Percentiles rank a stretch among this genome's conserved stretches.
phyloP scores from a whole-genome alignment of 2,329 filamentous ascomycete species.

The Drechslerella dactyloides region DNA sequence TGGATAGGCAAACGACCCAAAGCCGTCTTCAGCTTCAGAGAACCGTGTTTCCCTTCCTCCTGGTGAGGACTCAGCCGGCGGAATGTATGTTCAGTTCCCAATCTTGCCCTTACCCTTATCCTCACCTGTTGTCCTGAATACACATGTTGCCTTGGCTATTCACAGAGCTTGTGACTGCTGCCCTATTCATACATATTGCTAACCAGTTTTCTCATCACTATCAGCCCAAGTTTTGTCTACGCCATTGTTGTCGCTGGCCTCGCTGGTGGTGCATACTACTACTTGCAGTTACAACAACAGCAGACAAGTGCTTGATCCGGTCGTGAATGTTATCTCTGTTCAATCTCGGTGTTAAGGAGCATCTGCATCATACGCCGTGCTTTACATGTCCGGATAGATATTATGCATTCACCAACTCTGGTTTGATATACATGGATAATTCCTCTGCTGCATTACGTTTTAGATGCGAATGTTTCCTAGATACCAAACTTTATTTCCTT shows the following conservation, averaged over 20 bases:
- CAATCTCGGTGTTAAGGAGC: not conserved
- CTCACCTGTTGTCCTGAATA: too few relatives aligned
- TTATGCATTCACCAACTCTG: not conserved
- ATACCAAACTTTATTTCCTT: not conserved
- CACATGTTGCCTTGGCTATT: too few relatives aligned
- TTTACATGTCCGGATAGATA: not conserved
- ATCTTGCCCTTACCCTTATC: too few relatives aligned
- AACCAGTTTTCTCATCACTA: slow-evolving; percentile 3
- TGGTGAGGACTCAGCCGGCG: too few relatives aligned
- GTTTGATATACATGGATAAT: not conserved
- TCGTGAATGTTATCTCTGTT: not conserved
- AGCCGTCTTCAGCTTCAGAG: slow-evolving; percentile 10
- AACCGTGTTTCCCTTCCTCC: not conserved
- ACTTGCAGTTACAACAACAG: slow-evolving; percentile 44
- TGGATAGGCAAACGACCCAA: slow-evolving; percentile 32
- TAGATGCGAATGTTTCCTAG: too few relatives aligned
- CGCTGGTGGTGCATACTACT: slow-evolving; percentile 46
- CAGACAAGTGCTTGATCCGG: slow-evolving; percentile 23
- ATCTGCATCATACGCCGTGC: not conserved
- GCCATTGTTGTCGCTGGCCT: slow-evolving; percentile 25
- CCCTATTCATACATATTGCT: slow-evolving; percentile 3
- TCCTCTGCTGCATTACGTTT: not conserved
- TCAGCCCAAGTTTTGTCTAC: slow-evolving; percentile 38
- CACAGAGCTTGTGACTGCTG: too few relatives aligned
- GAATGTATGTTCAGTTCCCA: too few relatives aligned